Evolutionary conservation across 2,329 filamentous ascomycete genomes (phyloP).

Genomic region (Kalmusia sp.): DNA sequence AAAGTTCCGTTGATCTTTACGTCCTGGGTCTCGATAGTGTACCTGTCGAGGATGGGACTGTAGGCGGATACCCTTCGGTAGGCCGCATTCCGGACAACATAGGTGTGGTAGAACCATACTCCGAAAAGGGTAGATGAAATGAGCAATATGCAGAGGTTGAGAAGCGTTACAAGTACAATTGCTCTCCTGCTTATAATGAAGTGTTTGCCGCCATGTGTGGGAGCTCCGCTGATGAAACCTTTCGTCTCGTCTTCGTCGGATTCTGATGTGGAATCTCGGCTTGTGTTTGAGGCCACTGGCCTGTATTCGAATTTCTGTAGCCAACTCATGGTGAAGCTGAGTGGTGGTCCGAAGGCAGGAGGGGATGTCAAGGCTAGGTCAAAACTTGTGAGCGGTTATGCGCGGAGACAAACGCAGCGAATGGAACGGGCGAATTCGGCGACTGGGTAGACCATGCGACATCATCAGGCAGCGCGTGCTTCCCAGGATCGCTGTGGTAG

Average conservation of each 20-base stretch:
- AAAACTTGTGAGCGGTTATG: not conserved
- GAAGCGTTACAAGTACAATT: not conserved
- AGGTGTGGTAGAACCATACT: conserved; percentile 1
- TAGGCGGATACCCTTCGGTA: conserved; percentile 10
- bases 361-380: not conserved
- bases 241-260: conserved; percentile 8
- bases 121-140: conserved; percentile 6
- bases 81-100: conserved; percentile 10
- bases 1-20: conserved; percentile 15
- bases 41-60: conserved; percentile 14
- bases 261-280: conserved; percentile 3
- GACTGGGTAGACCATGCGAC: not conserved
- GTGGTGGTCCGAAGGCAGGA: too few species aligned
- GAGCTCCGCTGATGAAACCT: conserved; percentile 3
- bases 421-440: too few species aligned
- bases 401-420: not conserved
- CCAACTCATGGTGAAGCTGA: not conserved
- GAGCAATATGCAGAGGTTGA: not conserved
- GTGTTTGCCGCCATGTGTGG: not conserved
- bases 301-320: conserved; percentile 8
- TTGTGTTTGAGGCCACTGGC: not conserved
- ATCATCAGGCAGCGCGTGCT: not conserved
- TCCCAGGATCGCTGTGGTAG: not conserved
- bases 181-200: not conserved
- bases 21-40: conserved; percentile 6